phyloP scores from a whole-genome alignment of 441 rosid genomes.

The Rhodomyrtus psidioides region DNA sequence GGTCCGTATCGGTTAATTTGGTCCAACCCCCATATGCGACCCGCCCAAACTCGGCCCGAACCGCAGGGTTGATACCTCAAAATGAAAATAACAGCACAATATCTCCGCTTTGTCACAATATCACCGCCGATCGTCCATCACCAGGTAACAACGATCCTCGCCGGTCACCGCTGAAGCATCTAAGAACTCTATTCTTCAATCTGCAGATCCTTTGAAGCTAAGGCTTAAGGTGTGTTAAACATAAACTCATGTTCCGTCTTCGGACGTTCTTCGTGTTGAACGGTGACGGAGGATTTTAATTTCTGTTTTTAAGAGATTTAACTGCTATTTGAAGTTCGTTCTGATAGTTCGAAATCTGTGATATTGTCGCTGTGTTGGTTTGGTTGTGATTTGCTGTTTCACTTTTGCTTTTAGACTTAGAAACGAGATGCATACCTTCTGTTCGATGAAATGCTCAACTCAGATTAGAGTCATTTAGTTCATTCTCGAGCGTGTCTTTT shows the following conservation, averaged over 20 bases:
- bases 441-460: background rate
- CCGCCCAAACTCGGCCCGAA: background rate
- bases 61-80: background rate
- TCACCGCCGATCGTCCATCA: background rate
- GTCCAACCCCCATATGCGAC: background rate
- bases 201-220: background rate
- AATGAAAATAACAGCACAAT: background rate
- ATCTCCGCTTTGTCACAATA: background rate
- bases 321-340: background rate
- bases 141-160: background rate
- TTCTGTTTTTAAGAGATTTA: background rate
- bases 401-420: background rate
- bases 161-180: background rate
- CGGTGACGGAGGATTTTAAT: background rate
- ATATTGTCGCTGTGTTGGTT: background rate
- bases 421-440: background rate
- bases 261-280: background rate
- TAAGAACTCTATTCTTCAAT: background rate
- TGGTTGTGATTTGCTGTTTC: background rate
- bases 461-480: background rate
- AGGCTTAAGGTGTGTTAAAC: background rate
- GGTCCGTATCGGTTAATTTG: background rate
- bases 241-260: background rate
- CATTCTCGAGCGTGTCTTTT: background rate
- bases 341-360: no score